Evolutionary conservation across 169 alveolate species (phyloP).

Genomic region (Plasmodium relictum): DNA sequence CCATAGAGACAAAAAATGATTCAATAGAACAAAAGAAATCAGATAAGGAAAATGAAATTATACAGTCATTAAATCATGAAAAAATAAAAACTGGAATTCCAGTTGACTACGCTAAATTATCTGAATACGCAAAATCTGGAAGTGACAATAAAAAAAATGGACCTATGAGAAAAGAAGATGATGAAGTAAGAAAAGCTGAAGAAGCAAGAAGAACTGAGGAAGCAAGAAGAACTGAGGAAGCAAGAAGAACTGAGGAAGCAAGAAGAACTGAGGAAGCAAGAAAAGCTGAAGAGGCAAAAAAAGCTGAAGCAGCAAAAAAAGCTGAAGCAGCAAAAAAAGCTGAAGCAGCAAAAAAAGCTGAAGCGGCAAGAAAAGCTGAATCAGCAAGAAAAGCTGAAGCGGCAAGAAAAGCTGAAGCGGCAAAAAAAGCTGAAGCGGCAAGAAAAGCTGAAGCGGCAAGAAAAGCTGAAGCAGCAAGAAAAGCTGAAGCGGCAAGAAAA

Average conservation of each 20-base stretch:
- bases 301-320: background rate
- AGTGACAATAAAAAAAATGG: background rate
- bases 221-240: background rate
- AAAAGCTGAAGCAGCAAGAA: background rate
- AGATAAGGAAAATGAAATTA: background rate
- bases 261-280: background rate
- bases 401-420: background rate
- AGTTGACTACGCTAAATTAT: background rate
- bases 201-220: conserved; percentile 1
- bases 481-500: background rate
- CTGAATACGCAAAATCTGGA: background rate
- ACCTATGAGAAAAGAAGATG: background rate
- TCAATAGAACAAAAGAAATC: background rate
- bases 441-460: background rate
- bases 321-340: background rate
- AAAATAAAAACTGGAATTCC: background rate
- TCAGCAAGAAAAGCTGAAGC: background rate
- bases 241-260: background rate
- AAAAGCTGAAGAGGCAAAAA: background rate
- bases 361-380: conserved; percentile 3
- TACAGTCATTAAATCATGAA: background rate
- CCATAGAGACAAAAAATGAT: background rate
- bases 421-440: background rate
- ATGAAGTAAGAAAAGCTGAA: background rate
- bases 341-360: conserved; percentile 10